Conservation (phyloP, 2,329 filamentous ascomycete genomes). For the Talaromyces sp. region DNA sequence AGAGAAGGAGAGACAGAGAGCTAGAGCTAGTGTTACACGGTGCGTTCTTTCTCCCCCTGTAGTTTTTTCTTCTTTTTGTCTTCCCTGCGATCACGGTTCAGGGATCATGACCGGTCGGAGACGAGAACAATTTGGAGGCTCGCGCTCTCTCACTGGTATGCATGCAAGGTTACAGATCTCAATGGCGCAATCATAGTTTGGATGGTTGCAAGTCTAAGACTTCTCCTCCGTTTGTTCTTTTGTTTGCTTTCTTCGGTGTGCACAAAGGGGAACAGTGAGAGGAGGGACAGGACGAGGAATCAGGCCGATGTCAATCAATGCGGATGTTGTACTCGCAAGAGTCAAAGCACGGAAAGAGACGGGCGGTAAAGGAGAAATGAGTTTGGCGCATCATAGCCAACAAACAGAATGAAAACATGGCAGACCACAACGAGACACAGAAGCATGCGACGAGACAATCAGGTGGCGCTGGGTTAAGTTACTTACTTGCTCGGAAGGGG, state of each 20-base stretch:
- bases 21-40: not conserved
- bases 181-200: not conserved
- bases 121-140: not conserved
- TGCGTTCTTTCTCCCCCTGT: not conserved
- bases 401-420: not conserved
- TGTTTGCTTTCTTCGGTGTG: not conserved
- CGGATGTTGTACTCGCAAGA: not conserved
- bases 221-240: not conserved
- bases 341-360: not conserved
- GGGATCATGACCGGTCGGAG: slow-evolving; percentile 1
- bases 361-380: not conserved
- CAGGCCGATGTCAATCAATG: not conserved
- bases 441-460: not conserved
- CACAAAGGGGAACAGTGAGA: not conserved
- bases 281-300: not conserved
- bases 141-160: not conserved
- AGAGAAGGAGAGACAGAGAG: not conserved
- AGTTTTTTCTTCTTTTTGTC: not conserved
- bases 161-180: slow-evolving; percentile 1
- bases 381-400: not conserved
- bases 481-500: slow-evolving; percentile 1
- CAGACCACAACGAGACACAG: too few relatives aligned
- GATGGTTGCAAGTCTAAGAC: not conserved
- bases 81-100: not conserved
- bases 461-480: not conserved